Evolutionary conservation across 768 basidiomycete genomes (phyloP).

Genomic region (Roridomyces roridus): DNA sequence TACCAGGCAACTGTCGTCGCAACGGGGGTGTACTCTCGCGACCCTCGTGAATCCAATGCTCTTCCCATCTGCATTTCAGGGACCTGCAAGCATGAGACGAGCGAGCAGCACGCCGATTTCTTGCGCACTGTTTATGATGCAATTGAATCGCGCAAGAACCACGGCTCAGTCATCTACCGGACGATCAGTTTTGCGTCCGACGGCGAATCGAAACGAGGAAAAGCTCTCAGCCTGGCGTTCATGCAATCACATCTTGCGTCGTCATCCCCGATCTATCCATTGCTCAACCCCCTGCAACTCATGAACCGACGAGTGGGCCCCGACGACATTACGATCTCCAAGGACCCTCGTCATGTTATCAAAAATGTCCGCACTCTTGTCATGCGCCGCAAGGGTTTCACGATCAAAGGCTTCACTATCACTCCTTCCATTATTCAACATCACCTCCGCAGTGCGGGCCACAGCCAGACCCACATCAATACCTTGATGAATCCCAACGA

Average conservation of each 20-base stretch:
- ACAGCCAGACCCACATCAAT: too few relatives aligned
- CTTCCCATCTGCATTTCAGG: constrained; percentile 25
- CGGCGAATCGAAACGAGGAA: constrained; percentile 20
- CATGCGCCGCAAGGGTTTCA: constrained; percentile 28
- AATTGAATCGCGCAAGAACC: not conserved
- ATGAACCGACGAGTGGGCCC: constrained; percentile 33
- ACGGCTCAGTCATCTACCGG: constrained; percentile 7
- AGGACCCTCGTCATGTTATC: constrained; percentile 39
- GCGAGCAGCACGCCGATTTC: constrained; percentile 11
- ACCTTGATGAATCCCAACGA: too few relatives aligned
- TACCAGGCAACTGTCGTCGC: constrained; percentile 24
- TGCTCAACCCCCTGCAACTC: constrained; percentile 20
- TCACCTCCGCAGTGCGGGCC: too few relatives aligned
- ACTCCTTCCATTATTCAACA: constrained; percentile 31
- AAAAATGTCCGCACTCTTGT: constrained; percentile 32
- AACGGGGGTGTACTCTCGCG: constrained; percentile 16
- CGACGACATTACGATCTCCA: constrained; percentile 38
- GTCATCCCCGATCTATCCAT: constrained; percentile 25
- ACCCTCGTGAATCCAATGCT: constrained; percentile 10
- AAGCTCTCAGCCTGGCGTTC: constrained; percentile 16
- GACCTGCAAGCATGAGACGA: constrained; percentile 27
- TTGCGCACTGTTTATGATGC: constrained; percentile 8
- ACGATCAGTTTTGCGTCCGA: constrained; percentile 24
- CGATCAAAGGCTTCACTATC: constrained; percentile 23
- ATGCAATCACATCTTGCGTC: constrained; percentile 6